Conservation (phyloP, 305 asterid species). For the Ilex paraguariensis region DNA sequence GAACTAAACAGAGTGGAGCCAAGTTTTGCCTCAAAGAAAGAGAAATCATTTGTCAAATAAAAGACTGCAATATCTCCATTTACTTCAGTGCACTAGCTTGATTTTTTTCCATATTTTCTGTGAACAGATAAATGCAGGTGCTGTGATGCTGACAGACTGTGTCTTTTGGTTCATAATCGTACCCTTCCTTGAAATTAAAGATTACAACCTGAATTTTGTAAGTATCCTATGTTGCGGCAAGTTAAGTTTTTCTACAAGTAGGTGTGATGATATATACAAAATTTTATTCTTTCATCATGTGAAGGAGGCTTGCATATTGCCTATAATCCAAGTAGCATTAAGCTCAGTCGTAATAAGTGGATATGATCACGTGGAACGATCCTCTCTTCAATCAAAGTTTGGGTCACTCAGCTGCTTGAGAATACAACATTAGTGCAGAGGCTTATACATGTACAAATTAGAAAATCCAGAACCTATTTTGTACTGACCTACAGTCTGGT, state of each 20-base stretch:
- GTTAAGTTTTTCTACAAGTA: not conserved
- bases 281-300: too few relatives aligned
- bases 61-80: not conserved
- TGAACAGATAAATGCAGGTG: constrained; percentile 90
- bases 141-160: constrained; percentile 81
- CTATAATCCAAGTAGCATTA: too few relatives aligned
- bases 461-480: too few relatives aligned
- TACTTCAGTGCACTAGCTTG: not conserved
- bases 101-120: not conserved
- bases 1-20: not conserved
- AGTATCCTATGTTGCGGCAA: constrained; percentile 21
- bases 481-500: too few relatives aligned
- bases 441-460: too few relatives aligned
- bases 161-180: constrained; percentile 94
- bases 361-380: too few relatives aligned
- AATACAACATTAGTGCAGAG: too few relatives aligned
- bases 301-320: too few relatives aligned
- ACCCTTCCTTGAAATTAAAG: constrained; percentile 79
- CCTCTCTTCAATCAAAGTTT: too few relatives aligned
- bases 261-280: too few relatives aligned
- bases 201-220: constrained; percentile 80
- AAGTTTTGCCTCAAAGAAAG: constrained; percentile 27
- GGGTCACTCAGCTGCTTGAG: too few relatives aligned
- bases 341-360: too few relatives aligned
- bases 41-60: not conserved